Base-by-base conservation (phyloP, 2,329 filamentous ascomycete genomes). In the Calonectria pauciramosa region DNA sequence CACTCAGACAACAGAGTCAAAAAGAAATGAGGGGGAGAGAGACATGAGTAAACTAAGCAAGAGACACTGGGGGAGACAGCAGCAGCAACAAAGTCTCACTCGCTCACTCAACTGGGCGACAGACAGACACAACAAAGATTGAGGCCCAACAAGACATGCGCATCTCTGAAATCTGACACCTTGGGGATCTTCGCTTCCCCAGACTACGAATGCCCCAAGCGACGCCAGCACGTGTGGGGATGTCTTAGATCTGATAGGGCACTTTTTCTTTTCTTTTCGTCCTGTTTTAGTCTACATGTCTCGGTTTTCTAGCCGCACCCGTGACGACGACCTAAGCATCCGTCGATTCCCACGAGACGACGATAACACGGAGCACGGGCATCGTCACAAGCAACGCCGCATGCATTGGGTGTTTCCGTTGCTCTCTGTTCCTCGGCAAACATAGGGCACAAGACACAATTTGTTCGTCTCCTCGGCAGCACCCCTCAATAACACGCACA, bases 161-260 rank as follows among this genome's bases (percentile, higher is more conserved):
- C 41, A 44, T 44, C 41, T 44, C 41, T n/a, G 6, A 38, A 60
- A 34, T 38, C 56, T n/a, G 56, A 41, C 56, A 38, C 23, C 23
- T 38, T 36, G 56, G 34, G n/a, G 32, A 60, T 60, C 56, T 38
- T 60, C 54, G 36, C n/a, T 63, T 70, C 56, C 68, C 68, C 68
- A 38, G 54, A 70, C 36, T 64, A 44, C 16, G 60, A 60, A 66
- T 8, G 32, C 30, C 23, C n/a, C 26, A 66, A 68, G 49, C 60
- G 49, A 56, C 34, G 64, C 23, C 38, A 68, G 49, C 71, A 73
- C 71, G 71, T 73, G 71, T 65, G 60, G 47, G 44, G 59, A 63
- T 68, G 52, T 26, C 63, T 49, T 30, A 36, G 41, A n/a, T 14
- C 47, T 73, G 71, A 73, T 73, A 73, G 71, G 71, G 56, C 71